Conservation (phyloP, 495 filamentous ascomycete species). For the Sphaerosporella brunnea region DNA sequence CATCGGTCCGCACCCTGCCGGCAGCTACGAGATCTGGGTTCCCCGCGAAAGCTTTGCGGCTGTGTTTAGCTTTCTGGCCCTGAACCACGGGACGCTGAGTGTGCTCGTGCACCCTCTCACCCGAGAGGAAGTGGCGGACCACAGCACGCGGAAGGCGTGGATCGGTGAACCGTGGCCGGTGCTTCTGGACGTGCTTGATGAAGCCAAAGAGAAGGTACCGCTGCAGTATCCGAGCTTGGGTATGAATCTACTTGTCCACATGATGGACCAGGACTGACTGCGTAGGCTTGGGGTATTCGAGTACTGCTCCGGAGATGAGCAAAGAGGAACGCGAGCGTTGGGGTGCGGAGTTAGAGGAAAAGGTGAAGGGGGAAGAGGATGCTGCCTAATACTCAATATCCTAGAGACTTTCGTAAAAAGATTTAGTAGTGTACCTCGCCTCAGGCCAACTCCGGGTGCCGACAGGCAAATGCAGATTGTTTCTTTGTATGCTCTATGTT, state of each 20-base stretch:
- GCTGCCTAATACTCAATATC: no score
- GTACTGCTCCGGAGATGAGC: not conserved
- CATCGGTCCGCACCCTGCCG: not conserved
- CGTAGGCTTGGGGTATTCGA: constrained; percentile 1
- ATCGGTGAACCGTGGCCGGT: constrained; percentile 2
- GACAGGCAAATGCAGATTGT: no score
- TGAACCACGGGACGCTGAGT: constrained; percentile 2
- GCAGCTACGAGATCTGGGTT: constrained; percentile 3
- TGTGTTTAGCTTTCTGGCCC: constrained; percentile 2
- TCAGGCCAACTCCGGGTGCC: no score
- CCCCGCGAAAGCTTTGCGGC: constrained; percentile 1
- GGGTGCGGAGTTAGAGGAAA: not conserved
- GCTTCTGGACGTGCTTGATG: not conserved
- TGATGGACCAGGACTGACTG: no score
- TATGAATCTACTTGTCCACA: no score
- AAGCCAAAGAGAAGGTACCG: not conserved
- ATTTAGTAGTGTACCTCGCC: no score
- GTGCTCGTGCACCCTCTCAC: constrained; percentile 2
- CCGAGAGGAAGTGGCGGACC: not conserved
- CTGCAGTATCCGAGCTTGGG: not conserved
- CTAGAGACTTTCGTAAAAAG: no score
- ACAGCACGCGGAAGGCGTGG: constrained; percentile 1
- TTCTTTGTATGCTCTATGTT: no score
- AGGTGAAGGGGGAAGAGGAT: not conserved
- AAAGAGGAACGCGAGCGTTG: not conserved